These are phyloP conservation scores for Trichoderma polysporum DNA, from an alignment of 2,329 filamentous ascomycete species.

Conservation along the genomic window DNA sequence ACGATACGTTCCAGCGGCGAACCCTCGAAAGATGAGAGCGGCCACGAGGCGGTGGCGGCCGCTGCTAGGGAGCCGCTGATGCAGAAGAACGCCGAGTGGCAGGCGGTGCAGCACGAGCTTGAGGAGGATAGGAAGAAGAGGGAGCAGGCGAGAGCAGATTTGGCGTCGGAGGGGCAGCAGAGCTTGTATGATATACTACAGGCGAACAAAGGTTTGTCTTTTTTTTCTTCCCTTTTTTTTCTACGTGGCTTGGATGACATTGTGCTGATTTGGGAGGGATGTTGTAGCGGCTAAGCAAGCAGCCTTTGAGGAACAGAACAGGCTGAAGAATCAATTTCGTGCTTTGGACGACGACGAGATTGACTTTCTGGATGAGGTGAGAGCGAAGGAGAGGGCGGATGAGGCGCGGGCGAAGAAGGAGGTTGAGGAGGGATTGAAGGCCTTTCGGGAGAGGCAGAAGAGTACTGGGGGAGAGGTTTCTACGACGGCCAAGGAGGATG, in stretches of 20 bases:
- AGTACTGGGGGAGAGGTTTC: constrained; percentile 25
- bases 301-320: constrained; percentile 72
- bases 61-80: constrained; percentile 24
- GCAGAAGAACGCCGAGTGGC: constrained; percentile 53
- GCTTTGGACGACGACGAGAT: constrained; percentile 77
- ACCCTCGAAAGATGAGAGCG: constrained; percentile 26
- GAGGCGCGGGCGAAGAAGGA: constrained; percentile 56
- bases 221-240: neutral
- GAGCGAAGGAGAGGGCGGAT: constrained; percentile 48
- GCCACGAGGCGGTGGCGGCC: constrained; percentile 12
- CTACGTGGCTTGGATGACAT: neutral
- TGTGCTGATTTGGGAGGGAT: neutral
- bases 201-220: constrained; percentile 70
- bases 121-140: constrained; percentile 58
- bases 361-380: constrained; percentile 67
- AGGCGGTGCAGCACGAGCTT: constrained; percentile 62
- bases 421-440: constrained; percentile 55
- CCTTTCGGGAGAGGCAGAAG: constrained; percentile 55
- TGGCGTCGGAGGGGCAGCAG: constrained; percentile 50
- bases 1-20: constrained; percentile 37
- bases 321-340: constrained; percentile 74
- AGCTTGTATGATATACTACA: constrained; percentile 73
- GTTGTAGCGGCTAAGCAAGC: constrained; percentile 73
- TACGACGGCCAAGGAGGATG: constrained; percentile 26
- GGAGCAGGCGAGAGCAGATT: constrained; percentile 48